These are phyloP conservation scores for Globisporangium polare DNA, from an alignment of 352 stramenopile species.

Conservation along the genomic window DNA sequence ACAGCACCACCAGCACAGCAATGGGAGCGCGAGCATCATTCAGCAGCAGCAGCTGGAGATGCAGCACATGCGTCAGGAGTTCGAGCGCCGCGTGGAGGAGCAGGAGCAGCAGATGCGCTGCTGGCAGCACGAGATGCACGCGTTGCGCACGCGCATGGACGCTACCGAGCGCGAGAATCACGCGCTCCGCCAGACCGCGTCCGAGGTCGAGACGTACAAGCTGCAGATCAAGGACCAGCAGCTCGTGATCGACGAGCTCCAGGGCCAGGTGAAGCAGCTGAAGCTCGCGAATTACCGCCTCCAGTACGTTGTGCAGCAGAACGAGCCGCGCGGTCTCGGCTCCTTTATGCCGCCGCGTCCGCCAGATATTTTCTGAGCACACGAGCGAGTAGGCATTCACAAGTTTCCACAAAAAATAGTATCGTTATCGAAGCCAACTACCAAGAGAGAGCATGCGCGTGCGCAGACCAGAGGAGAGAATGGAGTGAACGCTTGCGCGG, in stretches of 20 bases:
- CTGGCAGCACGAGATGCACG: conserved; percentile 48
- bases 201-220: conserved; percentile 37
- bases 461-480: too few species aligned
- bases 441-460: background rate
- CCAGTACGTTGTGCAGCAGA: conserved; percentile 72
- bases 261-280: conserved; percentile 67
- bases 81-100: conserved; percentile 33
- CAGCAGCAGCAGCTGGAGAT: conserved; percentile 30
- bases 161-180: conserved; percentile 53
- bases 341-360: conserved; percentile 53
- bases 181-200: conserved; percentile 38
- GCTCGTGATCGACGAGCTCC: conserved; percentile 60
- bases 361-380: conserved; percentile 60
- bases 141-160: conserved; percentile 40
- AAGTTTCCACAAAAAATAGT: background rate
- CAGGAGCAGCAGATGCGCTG: conserved; percentile 43
- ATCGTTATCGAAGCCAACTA: background rate
- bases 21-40: background rate
- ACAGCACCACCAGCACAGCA: conserved; percentile 7
- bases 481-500: too few species aligned
- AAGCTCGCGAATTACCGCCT: conserved; percentile 64
- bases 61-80: conserved; percentile 47
- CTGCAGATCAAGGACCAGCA: conserved; percentile 54
- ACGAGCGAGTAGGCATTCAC: background rate
- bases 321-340: conserved; percentile 36